Evolutionary conservation across 2,329 filamentous ascomycete species (phyloP).

Genomic region (Incumbomyces delicatus): DNA sequence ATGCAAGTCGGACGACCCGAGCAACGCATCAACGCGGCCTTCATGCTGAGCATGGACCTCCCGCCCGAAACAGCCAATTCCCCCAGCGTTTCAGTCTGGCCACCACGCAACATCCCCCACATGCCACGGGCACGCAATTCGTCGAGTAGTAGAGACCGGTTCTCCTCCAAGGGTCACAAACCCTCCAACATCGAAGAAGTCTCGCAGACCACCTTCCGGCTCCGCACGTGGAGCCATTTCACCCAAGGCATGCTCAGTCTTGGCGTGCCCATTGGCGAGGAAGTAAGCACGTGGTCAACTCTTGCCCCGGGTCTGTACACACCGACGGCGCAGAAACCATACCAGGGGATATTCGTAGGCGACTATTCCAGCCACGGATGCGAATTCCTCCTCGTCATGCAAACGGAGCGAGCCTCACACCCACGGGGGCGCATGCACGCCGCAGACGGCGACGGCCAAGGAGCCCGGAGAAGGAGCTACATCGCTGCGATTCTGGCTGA

Average conservation of each 20-base stretch:
- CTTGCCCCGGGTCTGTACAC: conserved; percentile 67
- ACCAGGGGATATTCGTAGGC: conserved; percentile 83
- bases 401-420: conserved; percentile 50
- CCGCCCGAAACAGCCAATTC: conserved; percentile 31
- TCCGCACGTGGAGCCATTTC: conserved; percentile 69
- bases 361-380: conserved; percentile 83
- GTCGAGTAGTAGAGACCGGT: conserved; percentile 29
- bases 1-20: conserved; percentile 28
- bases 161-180: conserved; percentile 35
- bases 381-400: conserved; percentile 76
- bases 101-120: conserved; percentile 60
- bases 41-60: conserved; percentile 53
- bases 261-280: conserved; percentile 39
- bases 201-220: conserved; percentile 60
- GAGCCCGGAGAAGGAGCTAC: not conserved
- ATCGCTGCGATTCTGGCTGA: conserved; percentile 2
- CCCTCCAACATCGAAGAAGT: conserved; percentile 49
- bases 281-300: conserved; percentile 58
- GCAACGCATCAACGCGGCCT: conserved; percentile 34
- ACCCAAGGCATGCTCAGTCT: conserved; percentile 27
- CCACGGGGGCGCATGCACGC: conserved; percentile 29
- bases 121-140: conserved; percentile 46
- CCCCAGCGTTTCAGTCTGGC: conserved; percentile 55
- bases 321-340: conserved; percentile 69
- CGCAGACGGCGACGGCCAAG: conserved; percentile 1